Evolutionary conservation across 345 rosid species (phyloP), one percentile per base, ranked within the genome.

Genomic region (Turritis glabra): DNA sequence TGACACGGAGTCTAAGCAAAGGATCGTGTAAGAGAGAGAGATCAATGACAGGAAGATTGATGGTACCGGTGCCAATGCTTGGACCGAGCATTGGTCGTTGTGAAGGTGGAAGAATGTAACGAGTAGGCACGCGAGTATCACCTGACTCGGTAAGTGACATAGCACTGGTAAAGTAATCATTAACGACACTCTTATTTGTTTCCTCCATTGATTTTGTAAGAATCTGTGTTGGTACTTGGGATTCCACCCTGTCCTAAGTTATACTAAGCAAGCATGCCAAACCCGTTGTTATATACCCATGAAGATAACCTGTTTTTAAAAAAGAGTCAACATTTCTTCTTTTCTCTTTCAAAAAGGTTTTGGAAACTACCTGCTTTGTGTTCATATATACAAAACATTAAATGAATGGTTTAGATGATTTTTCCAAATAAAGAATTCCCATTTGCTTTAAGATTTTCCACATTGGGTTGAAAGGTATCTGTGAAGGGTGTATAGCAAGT

Each of bases 81-180:
- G 64, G 5, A 43, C 38, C n/a, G 27, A 70, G 43, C 25, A 55
- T 21, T 35, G 80, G 80, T 70, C 80, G 25, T 77, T 63, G 53
- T 33, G 80, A 77, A 70, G 80, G 80, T 5, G 80, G 80, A 64
- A 77, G 80, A 55, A 77, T 54, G 54, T 77, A 77, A 35, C 76
- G 80, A 8, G 66, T 19, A 54, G 80, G 80, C 60, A 77, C 71
- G 0, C 22, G 60, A 55, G 32, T 35, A 8, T 44, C 71, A 46
- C 67, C 60, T 55, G 60, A 70, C 58, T 77, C 71, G 7, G 71
- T 70, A 26, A 70, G 67, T 55, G 71, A 26, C 71, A 70, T 77
- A 3, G 76, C 80, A 63, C 71, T 70, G 10, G 80, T 77, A 44
- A 77, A 77, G 54, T 4, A 44, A 26, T 26, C 64, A 40, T 25